These are phyloP conservation scores for Thecaphora frezii DNA, from an alignment of 1,284 basidiomycete species.

Conservation along the genomic window DNA sequence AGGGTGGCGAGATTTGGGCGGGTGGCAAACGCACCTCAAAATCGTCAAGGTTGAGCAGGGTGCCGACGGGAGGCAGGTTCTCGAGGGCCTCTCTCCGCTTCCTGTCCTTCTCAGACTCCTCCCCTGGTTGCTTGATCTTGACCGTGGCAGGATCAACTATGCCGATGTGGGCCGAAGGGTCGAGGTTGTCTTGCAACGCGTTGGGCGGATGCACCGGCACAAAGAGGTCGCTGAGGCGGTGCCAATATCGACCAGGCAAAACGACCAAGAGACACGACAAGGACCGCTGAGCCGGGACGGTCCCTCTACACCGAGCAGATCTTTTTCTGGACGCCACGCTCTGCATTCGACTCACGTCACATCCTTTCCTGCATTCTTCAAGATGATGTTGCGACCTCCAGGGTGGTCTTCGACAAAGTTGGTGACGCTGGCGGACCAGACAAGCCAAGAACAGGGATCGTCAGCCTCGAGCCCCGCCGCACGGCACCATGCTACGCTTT, in stretches of 20 bases:
- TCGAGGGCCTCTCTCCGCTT: constrained; percentile 27
- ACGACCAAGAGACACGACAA: not conserved
- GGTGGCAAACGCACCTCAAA: constrained; percentile 66
- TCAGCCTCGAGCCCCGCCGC: not conserved
- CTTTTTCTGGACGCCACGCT: no score
- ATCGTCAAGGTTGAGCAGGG: constrained; percentile 84
- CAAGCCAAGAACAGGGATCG: not conserved
- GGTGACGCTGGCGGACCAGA: constrained; percentile 65
- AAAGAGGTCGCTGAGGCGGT: constrained; percentile 33
- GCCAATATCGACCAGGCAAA: not conserved
- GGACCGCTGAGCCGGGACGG: no score
- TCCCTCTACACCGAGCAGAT: constrained; percentile 21
- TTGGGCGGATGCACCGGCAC: constrained; percentile 55
- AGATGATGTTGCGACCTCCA: constrained; percentile 74
- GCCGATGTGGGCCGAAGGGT: constrained; percentile 43
- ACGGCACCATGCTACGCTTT: not conserved
- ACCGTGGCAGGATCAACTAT: constrained; percentile 44
- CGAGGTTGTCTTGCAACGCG: constrained; percentile 50
- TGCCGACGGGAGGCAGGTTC: constrained; percentile 68
- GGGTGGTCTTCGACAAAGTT: constrained; percentile 78
- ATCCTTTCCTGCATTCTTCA: constrained; percentile 77
- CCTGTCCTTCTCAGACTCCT: constrained; percentile 29
- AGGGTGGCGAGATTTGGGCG: not conserved
- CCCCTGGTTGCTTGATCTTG: constrained; percentile 21
- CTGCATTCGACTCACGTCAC: constrained; percentile 65